A percentile compares a stretch with the other conserved stretches of the same genome.
Conservation (phyloP, 225 moss, liverwort and hornwort species). For the Polytrichum formosum region DNA sequence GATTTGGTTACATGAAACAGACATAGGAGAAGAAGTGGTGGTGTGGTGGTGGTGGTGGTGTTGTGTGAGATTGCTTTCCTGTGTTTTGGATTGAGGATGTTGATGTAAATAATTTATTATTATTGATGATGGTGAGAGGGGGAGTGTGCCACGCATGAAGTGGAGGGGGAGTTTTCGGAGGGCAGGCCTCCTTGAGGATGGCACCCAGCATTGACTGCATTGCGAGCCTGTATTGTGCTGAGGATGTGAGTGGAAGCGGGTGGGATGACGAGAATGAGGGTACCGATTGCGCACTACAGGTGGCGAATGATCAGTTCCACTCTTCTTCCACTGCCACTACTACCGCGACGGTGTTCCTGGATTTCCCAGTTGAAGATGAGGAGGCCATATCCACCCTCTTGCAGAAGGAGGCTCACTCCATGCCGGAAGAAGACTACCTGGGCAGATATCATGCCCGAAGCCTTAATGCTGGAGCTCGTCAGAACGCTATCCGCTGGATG, state of each 20-base stretch:
- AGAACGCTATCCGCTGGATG: constrained; percentile 79
- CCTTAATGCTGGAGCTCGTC: constrained; percentile 64
- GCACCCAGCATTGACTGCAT: constrained; percentile 80
- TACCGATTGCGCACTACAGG: constrained; percentile 13
- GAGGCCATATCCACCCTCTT: constrained; percentile 74
- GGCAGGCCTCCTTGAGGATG: constrained; percentile 70
- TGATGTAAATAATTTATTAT: constrained; percentile 11
- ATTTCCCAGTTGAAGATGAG: constrained; percentile 80
- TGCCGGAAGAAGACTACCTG: constrained; percentile 81
- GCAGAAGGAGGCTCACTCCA: constrained; percentile 76
- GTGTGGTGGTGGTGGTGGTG: not conserved
- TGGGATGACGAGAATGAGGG: constrained; percentile 63
- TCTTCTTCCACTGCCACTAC: not conserved
- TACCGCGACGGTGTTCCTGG: constrained; percentile 36
- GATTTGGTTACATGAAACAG: too few relatives aligned
- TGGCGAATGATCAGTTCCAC: constrained; percentile 18
- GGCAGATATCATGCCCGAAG: constrained; percentile 51
- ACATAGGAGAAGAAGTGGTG: not conserved
- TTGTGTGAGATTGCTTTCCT: not conserved
- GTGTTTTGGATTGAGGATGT: not conserved
- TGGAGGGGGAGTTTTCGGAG: constrained; percentile 25
- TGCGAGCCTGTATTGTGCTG: constrained; percentile 87
- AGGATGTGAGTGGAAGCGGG: constrained; percentile 62
- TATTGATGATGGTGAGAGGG: constrained; percentile 31
- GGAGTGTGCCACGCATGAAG: constrained; percentile 72